Base-by-base conservation (phyloP, 1,284 basidiomycete species). In the Cutaneotrichosporon curvatum region DNA sequence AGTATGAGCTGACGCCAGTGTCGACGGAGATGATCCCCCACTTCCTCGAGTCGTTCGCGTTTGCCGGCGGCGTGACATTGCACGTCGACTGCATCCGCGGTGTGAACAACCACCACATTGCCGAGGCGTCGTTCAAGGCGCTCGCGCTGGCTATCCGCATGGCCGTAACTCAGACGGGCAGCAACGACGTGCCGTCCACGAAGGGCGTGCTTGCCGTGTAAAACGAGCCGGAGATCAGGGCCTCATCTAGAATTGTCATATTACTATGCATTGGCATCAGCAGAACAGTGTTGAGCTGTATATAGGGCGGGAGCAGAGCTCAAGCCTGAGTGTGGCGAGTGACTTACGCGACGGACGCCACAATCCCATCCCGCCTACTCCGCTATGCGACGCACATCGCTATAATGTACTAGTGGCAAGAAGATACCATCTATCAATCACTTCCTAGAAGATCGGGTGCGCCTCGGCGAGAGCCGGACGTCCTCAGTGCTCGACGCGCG, bases 111-210 rank as follows among this genome's bases (percentile, higher is more conserved):
- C 95, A 99, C 71, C 95, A 98, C 73, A 82, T 87, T 51, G 81
- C 91, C 28, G 95, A 99, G 72, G 89, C 91, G 4, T 89, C 92
- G 6, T 98, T 99, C 80, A 99, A 98, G 74, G 94, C 94, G 0
- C 73, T 97, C 21, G 95, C 94, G 1, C 76, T 99, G 16, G 95
- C 95, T 4, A 91, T 99, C 61, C 83, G 86, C 57, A 83, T 96
- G 72, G 95, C 95, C 15, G 86, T 95, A 53, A 81, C 89, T 62
- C 77, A 78, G 56, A 98, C 94, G 1, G 92, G 92, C 6, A 80
- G 85, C 14, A 79, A 83, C 61, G 95, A 99, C 56, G 83, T 98
- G 18, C 95, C 95, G 3, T 94, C 88, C 66, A 98, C 95, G 8
- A 99, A 99, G 73, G 95, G 94, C 53, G 88, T 95, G 4, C 74